These are phyloP conservation scores for Boletus mariae DNA, from an alignment of 1,284 basidiomycete genomes.

Conservation along the genomic window DNA sequence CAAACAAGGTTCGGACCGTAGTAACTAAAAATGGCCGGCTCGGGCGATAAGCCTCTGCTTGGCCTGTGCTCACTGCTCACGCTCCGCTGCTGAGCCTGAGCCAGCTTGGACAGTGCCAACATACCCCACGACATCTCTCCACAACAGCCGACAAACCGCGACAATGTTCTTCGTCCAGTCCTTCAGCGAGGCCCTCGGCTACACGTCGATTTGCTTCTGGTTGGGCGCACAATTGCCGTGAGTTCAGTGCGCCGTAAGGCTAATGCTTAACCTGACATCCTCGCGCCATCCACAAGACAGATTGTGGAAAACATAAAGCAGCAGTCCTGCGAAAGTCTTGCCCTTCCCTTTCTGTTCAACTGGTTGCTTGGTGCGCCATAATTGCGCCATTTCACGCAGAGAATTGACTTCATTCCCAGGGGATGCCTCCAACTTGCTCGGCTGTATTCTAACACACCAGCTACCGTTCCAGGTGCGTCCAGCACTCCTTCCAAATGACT, in stretches of 20 bases:
- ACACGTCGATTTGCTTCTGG: constrained; percentile 83
- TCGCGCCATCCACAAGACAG: constrained; percentile 47
- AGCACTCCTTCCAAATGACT: not conserved
- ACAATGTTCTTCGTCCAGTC: constrained; percentile 16
- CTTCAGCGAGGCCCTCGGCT: constrained; percentile 62
- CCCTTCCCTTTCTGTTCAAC: constrained; percentile 85
- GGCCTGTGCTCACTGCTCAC: no score
- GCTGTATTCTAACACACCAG: constrained; percentile 87
- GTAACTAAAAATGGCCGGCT: not conserved
- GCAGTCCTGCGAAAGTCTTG: constrained; percentile 81
- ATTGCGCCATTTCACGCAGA: constrained; percentile 4
- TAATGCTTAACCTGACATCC: constrained; percentile 12
- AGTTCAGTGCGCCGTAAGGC: constrained; percentile 36
- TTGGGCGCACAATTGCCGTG: constrained; percentile 89
- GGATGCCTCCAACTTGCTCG: constrained; percentile 85
- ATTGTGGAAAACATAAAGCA: constrained; percentile 74
- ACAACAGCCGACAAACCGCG: not conserved
- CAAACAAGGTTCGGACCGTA: not conserved
- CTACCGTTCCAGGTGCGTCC: constrained; percentile 84
- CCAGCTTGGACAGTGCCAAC: not conserved
- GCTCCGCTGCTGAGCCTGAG: no score
- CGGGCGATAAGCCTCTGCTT: no score
- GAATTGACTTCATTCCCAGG: constrained; percentile 44
- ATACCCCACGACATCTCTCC: not conserved
- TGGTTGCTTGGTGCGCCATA: constrained; percentile 76